Base-by-base conservation (phyloP, 1,139 yeast species). In the Debaryomyces psychrophilus region DNA sequence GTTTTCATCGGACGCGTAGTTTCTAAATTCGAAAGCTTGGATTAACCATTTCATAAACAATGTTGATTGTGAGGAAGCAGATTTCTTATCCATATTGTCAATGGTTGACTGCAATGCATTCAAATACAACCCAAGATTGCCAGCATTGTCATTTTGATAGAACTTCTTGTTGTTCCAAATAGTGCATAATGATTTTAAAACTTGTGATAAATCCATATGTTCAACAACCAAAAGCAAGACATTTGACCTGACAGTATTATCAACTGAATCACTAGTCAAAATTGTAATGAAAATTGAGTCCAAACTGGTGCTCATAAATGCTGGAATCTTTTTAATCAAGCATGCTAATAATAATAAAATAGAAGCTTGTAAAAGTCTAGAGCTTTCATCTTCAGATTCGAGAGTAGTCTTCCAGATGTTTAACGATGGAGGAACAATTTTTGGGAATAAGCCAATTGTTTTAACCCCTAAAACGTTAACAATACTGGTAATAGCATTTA, bases 381-480 rank as follows among this genome's bases (percentile, higher is more conserved):
- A 45, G 14, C 57, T 58, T 23, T 59, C 66, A 17, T 52, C 64
- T n/a, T 58, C 61, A 26, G 53, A 58, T 20, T 70, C 69, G 11
- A 48, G 46, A 1, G 71, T 60, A 1, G 56, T 41, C 36, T 65
- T 62, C 72, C 89, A 85, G 40, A 89, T 76, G 34, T 72, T 68
- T 50, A 90, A 75, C 7, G 89, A 75, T 11, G 89, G 88, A 11
- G 93, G 90, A 49, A 93, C 81, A 58, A 92, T 83, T 64, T 84
- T 85, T 27, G 96, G 89, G 74, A 90, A 89, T 59, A 77, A 81
- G 6, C 96, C 95, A 64, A 93, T 86, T 49, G 86, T 77, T 59
- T 90, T 87, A 23, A 95, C 93, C 40, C 99, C 99, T 43, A 92
- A 68, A 14, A 82, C 78, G 46, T 83, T 81, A 45, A 89, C 79